Conservation (phyloP, 306 rosid species). For the Cicer arietinum region DNA sequence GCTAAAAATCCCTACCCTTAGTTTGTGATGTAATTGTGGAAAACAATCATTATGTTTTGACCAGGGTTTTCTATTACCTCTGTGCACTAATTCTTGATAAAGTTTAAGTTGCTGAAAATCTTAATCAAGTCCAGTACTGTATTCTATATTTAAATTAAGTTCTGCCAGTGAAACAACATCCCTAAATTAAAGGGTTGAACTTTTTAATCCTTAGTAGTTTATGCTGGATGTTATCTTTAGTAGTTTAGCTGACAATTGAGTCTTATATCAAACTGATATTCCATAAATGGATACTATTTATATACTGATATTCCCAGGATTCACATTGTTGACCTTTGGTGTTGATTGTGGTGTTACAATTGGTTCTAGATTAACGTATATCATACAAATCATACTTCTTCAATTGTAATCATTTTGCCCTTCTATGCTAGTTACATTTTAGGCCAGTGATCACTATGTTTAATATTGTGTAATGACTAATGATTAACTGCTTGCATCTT, state of each 20-base stretch:
- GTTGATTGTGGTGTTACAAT: conserved; percentile 4
- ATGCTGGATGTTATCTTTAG: conserved; percentile 15
- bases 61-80: background rate
- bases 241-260: background rate
- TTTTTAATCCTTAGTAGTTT: background rate
- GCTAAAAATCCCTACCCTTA: background rate
- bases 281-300: background rate
- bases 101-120: conserved; percentile 21
- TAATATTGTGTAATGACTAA: conserved; percentile 27
- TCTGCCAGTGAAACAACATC: background rate
- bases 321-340: background rate
- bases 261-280: conserved; percentile 11
- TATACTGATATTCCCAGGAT: background rate
- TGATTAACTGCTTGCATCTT: conserved; percentile 33
- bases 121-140: background rate
- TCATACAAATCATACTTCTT: background rate
- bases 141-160: background rate
- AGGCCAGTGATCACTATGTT: background rate
- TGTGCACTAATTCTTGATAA: background rate
- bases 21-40: conserved; percentile 5
- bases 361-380: background rate
- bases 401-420: conserved; percentile 5
- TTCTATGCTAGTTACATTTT: background rate
- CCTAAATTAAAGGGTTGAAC: background rate
- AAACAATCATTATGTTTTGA: background rate